Conservation (phyloP, 2,329 filamentous ascomycete genomes). For the Talaromyces amestolkiae region DNA sequence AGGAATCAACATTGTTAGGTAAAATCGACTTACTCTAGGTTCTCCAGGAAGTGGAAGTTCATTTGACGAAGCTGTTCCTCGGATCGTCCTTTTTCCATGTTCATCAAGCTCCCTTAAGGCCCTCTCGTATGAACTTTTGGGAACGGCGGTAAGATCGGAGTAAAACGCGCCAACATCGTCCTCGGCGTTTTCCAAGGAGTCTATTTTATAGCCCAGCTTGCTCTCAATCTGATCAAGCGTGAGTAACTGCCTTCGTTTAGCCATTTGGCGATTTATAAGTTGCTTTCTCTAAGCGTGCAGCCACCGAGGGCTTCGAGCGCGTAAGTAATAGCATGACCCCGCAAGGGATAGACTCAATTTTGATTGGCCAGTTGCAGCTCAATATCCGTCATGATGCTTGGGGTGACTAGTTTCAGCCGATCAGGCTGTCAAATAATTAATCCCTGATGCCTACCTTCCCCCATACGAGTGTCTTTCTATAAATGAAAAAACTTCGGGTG, state of each 20-base stretch:
- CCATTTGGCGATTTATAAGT: not conserved
- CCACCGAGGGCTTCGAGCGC: not conserved
- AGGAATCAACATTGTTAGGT: not conserved
- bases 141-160: not conserved
- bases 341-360: not conserved
- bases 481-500: not conserved
- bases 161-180: not conserved
- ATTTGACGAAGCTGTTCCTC: not conserved
- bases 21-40: not conserved
- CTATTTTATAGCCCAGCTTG: not conserved
- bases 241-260: not conserved
- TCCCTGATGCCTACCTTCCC: not conserved
- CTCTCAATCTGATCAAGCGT: conserved; percentile 1
- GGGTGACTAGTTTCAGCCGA: too few relatives aligned
- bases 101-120: not conserved
- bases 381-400: not conserved
- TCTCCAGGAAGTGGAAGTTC: not conserved
- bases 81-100: not conserved
- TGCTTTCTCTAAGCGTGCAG: not conserved
- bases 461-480: not conserved
- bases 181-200: not conserved
- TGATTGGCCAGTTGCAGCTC: not conserved
- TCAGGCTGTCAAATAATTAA: too few relatives aligned
- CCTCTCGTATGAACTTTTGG: not conserved
- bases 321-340: not conserved